Evolutionary conservation across 2,329 filamentous ascomycete genomes (phyloP), one percentile per base, ranked within the genome.

Genomic region (Stagonosporopsis rhizophila): DNA sequence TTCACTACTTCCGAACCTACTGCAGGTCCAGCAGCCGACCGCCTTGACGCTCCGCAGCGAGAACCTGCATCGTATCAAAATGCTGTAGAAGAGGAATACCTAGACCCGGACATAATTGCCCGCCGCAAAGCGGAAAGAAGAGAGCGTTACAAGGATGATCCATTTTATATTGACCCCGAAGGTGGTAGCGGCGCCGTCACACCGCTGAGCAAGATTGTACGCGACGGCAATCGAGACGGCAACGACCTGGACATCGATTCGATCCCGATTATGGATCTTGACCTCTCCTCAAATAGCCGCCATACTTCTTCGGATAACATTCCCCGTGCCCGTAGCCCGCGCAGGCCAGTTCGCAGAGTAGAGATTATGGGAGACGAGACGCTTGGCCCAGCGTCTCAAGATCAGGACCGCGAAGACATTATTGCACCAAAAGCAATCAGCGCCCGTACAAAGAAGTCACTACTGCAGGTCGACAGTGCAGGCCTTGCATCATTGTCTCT

Each of bases 261-360:
- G 2, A 99, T 99, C 67, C 95, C 95, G 2, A 94, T 99, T 68
- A 95, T 99, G 87, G 88, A 96, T 72, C 83, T 99, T 42, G 88
- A 96, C 59, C 83, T 97, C 7, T 87, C 88, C 34, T 62, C 58
- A 23, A 60, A 51, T 2, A 60, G 65, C 45, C 41, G 47, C 15
- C 46, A 50, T 28, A 35, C 41, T 4, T 66, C 59, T 6, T 61
- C 58, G 4, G 65, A 68, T 30, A 56, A 66, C 17, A 23, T 65
- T 15, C 59, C 60, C 15, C 60, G 70, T 15, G 58, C 67, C 17
- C 56, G 69, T 20, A 74, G 68, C 48, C 69, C 71, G 6, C 69
- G 72, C 20, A 67, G 64, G 38, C 73, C 74, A 11, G 61, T 73
- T 0, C 71, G 72, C 17, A 73, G 73, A 44, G 74, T 78, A 2